Percentiles rank a stretch among this genome's conserved stretches.
Conservation (phyloP, 129 eudicot genomes). For the Sambucus nigra region DNA sequence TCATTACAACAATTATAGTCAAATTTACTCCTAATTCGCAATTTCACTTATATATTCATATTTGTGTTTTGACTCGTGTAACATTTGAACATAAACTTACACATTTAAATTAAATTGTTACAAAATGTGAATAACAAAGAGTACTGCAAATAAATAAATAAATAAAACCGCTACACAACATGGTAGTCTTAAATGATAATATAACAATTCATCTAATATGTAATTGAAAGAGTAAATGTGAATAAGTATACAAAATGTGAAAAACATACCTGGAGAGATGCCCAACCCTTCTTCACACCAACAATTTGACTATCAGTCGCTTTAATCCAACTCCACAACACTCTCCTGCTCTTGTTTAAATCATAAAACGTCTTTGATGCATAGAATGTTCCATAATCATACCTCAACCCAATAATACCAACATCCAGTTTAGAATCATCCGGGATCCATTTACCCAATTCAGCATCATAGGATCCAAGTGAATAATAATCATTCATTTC, state of each 20-base stretch:
- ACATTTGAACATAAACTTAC: too few relatives aligned
- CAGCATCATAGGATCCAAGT: slow-evolving; percentile 56
- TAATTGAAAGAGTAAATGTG: not conserved
- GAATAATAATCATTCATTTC: slow-evolving; percentile 64
- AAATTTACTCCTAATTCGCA: too few relatives aligned
- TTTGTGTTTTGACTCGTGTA: too few relatives aligned
- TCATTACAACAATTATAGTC: too few relatives aligned
- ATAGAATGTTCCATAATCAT: slow-evolving; percentile 68
- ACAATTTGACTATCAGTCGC: slow-evolving; percentile 55
- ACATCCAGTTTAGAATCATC: slow-evolving; percentile 59
- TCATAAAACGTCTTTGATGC: slow-evolving; percentile 90
- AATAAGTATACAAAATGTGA: not conserved
- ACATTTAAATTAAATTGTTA: too few relatives aligned
- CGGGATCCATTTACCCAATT: slow-evolving; percentile 47
- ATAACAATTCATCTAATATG: too few relatives aligned
- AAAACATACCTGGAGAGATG: slow-evolving; percentile 51
- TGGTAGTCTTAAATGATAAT: too few relatives aligned
- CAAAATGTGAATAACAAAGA: too few relatives aligned
- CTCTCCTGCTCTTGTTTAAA: slow-evolving; percentile 54
- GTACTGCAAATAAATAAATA: too few relatives aligned
- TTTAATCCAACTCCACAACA: slow-evolving; percentile 76
- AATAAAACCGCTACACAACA: too few relatives aligned
- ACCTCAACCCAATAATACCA: slow-evolving; percentile 65
- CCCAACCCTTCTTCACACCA: slow-evolving; percentile 75
- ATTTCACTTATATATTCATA: too few relatives aligned